Evolutionary conservation across 2,329 filamentous ascomycete species (phyloP).

Genomic region (Blumeriella jaapii): DNA sequence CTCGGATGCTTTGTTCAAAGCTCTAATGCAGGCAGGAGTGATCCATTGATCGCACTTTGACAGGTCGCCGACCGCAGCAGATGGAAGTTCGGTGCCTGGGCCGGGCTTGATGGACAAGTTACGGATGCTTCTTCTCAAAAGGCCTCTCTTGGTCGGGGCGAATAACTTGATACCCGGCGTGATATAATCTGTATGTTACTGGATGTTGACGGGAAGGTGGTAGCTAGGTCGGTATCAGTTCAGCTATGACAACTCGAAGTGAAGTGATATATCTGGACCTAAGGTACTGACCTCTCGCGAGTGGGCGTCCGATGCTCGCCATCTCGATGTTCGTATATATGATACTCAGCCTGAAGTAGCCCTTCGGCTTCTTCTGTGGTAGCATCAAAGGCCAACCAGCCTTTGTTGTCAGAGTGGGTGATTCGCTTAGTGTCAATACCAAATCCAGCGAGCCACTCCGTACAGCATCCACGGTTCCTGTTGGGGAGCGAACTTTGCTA

Average conservation of each 20-base stretch:
- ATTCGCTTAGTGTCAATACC: conserved; percentile 25
- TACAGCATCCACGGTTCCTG: conserved; percentile 24
- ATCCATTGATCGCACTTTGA: conserved; percentile 10
- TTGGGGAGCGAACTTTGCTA: conserved; percentile 24
- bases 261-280: background rate
- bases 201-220: conserved; percentile 31
- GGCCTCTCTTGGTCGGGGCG: conserved; percentile 5
- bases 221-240: conserved; percentile 23
- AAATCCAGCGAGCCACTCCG: conserved; percentile 24
- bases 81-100: background rate
- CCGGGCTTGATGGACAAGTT: conserved; percentile 1
- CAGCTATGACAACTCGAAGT: background rate
- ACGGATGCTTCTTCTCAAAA: conserved; percentile 2
- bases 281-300: conserved; percentile 24
- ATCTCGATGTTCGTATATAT: conserved; percentile 25
- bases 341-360: conserved; percentile 27
- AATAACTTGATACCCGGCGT: conserved; percentile 33
- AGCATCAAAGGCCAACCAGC: conserved; percentile 29
- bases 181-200: conserved; percentile 35
- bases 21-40: conserved; percentile 18
- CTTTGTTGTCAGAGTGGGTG: conserved; percentile 22
- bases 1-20: conserved; percentile 27
- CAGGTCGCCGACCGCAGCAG: conserved; percentile 4
- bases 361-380: conserved; percentile 25
- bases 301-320: conserved; percentile 22